Evolutionary conservation across 2,329 filamentous ascomycete species (phyloP).

Genomic region (Lecanicillium sp.): DNA sequence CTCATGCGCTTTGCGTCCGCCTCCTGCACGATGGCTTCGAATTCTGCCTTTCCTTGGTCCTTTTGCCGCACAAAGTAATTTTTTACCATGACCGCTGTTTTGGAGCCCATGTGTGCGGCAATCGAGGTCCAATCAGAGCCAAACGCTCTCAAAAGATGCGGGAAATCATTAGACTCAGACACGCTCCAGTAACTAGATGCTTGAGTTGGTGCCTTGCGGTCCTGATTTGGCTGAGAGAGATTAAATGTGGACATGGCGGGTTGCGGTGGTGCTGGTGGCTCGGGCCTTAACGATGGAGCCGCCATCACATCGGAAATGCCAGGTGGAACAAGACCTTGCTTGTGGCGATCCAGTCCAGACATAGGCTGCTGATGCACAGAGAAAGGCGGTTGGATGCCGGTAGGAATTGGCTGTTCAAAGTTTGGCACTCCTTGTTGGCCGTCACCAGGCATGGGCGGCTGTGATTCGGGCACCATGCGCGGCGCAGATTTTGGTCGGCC

Average conservation of each 20-base stretch:
- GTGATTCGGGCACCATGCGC: conserved; percentile 36
- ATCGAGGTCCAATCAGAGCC: conserved; percentile 73
- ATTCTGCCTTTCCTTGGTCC: conserved; percentile 49
- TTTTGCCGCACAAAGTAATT: conserved; percentile 60
- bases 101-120: conserved; percentile 71
- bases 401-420: conserved; percentile 32
- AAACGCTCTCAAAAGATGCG: conserved; percentile 61
- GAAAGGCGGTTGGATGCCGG: conserved; percentile 34
- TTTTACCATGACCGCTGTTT: conserved; percentile 80
- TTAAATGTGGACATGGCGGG: conserved; percentile 44
- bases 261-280: conserved; percentile 38
- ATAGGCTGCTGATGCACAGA: conserved; percentile 23
- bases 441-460: conserved; percentile 29
- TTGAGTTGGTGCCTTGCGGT: conserved; percentile 46
- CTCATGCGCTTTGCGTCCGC: conserved; percentile 47
- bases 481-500: conserved; percentile 48
- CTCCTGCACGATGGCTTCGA: conserved; percentile 50
- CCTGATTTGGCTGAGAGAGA: conserved; percentile 33
- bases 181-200: conserved; percentile 85
- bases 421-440: conserved; percentile 30
- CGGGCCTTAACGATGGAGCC: conserved; percentile 46
- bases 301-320: conserved; percentile 46
- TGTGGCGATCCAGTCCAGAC: conserved; percentile 10
- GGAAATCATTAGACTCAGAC: conserved; percentile 70
- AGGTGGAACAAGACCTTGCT: conserved; percentile 14